Percentiles rank a stretch among this genome's conserved stretches.
phyloP scores from a whole-genome alignment of 345 rosid species.

The Camelina sativa region DNA sequence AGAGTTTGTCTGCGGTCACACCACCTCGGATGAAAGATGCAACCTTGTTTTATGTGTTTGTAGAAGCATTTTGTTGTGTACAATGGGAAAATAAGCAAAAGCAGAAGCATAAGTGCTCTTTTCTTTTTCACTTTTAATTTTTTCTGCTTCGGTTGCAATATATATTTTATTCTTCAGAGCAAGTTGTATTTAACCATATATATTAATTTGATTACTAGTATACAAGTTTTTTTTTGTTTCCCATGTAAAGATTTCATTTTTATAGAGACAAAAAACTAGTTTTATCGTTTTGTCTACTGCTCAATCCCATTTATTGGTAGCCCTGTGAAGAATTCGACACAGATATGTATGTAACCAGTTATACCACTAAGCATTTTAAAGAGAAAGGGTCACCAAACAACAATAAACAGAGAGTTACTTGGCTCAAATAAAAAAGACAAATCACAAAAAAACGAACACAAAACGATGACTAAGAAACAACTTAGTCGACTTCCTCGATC shows the following conservation, averaged over 20 bases:
- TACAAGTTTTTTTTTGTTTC: not conserved
- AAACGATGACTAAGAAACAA: not conserved
- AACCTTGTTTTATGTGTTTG: not conserved
- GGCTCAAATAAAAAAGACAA: not conserved
- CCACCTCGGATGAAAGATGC: conserved; percentile 44
- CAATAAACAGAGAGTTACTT: not conserved
- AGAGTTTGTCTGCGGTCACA: conserved; percentile 86
- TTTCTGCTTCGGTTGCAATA: not conserved
- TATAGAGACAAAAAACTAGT: too few relatives aligned
- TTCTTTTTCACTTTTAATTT: not conserved
- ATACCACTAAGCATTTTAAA: not conserved
- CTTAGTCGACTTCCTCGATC: conserved; percentile 11
- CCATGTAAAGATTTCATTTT: not conserved
- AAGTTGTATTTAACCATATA: conserved; percentile 12
- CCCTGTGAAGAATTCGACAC: not conserved
- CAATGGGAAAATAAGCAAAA: conserved; percentile 26
- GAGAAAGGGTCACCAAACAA: not conserved
- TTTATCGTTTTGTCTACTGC: not conserved
- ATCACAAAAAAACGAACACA: not conserved
- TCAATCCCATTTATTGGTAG: not conserved
- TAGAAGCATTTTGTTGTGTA: conserved; percentile 23
- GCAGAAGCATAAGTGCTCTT: conserved; percentile 12
- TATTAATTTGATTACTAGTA: not conserved
- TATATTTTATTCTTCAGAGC: conserved; percentile 1
- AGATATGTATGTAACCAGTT: not conserved